A percentile compares a stretch with the other conserved stretches of the same genome.
These are phyloP conservation scores for Agapanthus africanus DNA, from an alignment of 106 monocot species.

Conservation along the genomic window DNA sequence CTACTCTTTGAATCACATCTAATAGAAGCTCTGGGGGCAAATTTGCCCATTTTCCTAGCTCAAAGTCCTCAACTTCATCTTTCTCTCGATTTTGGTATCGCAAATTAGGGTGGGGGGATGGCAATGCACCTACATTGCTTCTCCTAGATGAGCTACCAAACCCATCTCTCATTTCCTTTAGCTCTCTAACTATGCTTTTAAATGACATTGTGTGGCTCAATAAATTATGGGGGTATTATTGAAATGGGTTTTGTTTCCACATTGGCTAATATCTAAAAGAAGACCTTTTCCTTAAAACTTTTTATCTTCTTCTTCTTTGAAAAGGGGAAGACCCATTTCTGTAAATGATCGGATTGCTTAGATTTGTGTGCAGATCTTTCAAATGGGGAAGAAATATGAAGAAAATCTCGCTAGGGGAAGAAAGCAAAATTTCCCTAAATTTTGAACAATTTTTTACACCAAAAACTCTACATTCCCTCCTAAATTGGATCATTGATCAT, in stretches of 20 bases:
- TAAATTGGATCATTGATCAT: too few relatives aligned
- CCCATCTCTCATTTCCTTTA: slow-evolving; percentile 35
- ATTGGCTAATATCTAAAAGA: slow-evolving; percentile 2
- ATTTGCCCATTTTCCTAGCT: slow-evolving; percentile 58
- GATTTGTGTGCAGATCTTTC: background rate
- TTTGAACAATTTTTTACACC: background rate
- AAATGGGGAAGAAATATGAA: too few relatives aligned
- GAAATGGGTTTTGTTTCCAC: too few relatives aligned
- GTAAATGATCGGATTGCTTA: background rate
- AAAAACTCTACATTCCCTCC: background rate
- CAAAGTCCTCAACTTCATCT: slow-evolving; percentile 16
- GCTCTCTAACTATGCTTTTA: slow-evolving; percentile 38
- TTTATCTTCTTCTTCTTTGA: background rate
- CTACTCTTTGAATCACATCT: slow-evolving; percentile 54
- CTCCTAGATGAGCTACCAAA: slow-evolving; percentile 22
- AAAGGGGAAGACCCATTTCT: background rate
- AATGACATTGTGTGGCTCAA: slow-evolving; percentile 24
- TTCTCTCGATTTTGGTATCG: too few relatives aligned
- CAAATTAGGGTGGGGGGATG: too few relatives aligned
- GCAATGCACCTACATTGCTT: background rate
- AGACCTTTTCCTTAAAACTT: background rate
- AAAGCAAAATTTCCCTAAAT: background rate
- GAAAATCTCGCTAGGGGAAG: background rate
- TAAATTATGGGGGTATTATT: too few relatives aligned
- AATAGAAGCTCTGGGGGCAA: slow-evolving; percentile 63